Evolutionary conservation across 768 basidiomycete species (phyloP).

Genomic region (Boletus rubescentipes): DNA sequence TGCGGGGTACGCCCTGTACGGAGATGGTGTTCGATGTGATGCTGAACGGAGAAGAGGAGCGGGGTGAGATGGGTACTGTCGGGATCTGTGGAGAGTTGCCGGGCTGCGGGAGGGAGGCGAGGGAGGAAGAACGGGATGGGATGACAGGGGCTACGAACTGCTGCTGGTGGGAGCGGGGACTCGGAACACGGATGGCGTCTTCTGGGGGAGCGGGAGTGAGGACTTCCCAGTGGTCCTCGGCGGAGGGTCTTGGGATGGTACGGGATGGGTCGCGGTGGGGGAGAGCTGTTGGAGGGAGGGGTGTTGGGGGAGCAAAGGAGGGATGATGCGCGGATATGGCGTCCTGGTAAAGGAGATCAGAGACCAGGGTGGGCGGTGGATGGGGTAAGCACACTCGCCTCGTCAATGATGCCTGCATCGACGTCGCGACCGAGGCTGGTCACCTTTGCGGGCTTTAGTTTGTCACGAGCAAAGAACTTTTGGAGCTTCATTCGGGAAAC

Average conservation of each 20-base stretch:
- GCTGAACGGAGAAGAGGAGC: slow-evolving; percentile 50
- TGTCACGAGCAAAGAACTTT: slow-evolving; percentile 57
- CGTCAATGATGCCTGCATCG: slow-evolving; percentile 29
- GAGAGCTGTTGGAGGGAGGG: not conserved
- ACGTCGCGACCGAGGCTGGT: slow-evolving; percentile 25
- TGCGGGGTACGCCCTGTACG: slow-evolving; percentile 16
- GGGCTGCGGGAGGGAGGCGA: slow-evolving; percentile 44
- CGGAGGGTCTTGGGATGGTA: slow-evolving; percentile 30
- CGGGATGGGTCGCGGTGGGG: slow-evolving; percentile 19
- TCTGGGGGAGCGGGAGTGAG: slow-evolving; percentile 30
- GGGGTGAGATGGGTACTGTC: slow-evolving; percentile 26
- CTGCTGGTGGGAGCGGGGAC: slow-evolving; percentile 25
- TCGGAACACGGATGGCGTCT: slow-evolving; percentile 20
- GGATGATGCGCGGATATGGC: slow-evolving; percentile 26
- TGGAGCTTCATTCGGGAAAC: slow-evolving; percentile 45
- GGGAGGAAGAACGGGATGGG: slow-evolving; percentile 52
- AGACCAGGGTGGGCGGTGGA: too few species aligned
- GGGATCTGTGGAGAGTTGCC: slow-evolving; percentile 40
- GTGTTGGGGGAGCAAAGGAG: not conserved
- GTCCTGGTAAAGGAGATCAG: slow-evolving; percentile 16
- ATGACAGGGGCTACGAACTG: slow-evolving; percentile 29
- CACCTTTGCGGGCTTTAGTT: slow-evolving; percentile 39
- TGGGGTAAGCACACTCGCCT: slow-evolving; percentile 21
- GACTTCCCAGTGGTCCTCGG: slow-evolving; percentile 51
- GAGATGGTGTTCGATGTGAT: slow-evolving; percentile 26